Base-by-base conservation (phyloP, 768 basidiomycete genomes). In the Russula compacta region DNA sequence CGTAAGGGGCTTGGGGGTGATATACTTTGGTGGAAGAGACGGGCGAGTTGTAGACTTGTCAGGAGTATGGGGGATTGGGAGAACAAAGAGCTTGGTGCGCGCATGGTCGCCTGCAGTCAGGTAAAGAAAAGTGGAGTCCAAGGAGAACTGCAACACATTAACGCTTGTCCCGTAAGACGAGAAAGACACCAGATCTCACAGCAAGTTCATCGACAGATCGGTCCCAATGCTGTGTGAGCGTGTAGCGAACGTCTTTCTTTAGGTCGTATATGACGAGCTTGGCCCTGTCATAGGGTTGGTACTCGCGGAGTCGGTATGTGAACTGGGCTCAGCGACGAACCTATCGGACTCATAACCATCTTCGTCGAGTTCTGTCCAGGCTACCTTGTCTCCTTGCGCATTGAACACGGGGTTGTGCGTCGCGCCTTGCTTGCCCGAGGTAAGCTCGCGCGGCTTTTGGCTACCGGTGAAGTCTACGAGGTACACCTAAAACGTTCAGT, bases 271-370 rank as follows among this genome's bases (percentile, higher is more conserved):
- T 80, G 46, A 92, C 83, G 50, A 94, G 79, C 70, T 89, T 88
- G 8, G 82, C 80, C 63, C 90, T 89, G 64, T 0, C 24, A 19
- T 58, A 36, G 15, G 35, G 39, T 29, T 5, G 10, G 59, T 4
- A 49, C 35, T 42, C 50, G 40, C 35, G 7, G 24, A 36, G 39
- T 29, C 15, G 11, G 56, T 17, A 38, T 35, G 19, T 47, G 38
- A 48, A 40, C 14, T 33, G 29, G 17, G 21, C 17, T 11, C 21
- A 35, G 29, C 50, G 43, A 58, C 70, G 46, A 61, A 84, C 85
- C 87, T 82, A 73, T 95, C 95, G 54, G 87, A 79, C 73, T 98
- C 95, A 66, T 94, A 87, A 2, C 95, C 94, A 67, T 98, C 92
- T 69, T 87, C 71, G 54, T 86, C 84, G 63, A 94, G 80, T 71